A percentile compares a stretch with the other conserved stretches of the same genome.
phyloP scores from a whole-genome alignment of 169 alveolate species.

The Eimeria brunetti region DNA sequence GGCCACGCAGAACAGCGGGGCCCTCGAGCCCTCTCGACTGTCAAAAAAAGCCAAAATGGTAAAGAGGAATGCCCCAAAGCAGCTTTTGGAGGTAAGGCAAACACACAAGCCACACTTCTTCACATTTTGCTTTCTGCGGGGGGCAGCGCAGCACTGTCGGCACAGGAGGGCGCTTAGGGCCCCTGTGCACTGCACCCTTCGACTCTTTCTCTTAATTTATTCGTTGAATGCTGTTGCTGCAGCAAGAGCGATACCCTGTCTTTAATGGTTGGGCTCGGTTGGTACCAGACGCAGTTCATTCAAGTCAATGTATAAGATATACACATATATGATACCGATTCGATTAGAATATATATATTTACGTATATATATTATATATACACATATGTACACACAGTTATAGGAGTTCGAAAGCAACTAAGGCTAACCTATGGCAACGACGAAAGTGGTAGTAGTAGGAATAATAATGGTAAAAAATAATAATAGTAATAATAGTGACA shows the following conservation, averaged over 20 bases:
- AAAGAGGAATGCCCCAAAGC: background rate
- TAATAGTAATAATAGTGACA: too few relatives aligned
- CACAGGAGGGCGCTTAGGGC: background rate
- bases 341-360: too few relatives aligned
- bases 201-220: background rate
- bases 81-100: background rate
- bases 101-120: too few relatives aligned
- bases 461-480: too few relatives aligned
- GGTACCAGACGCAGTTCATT: background rate
- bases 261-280: background rate
- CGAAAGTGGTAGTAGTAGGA: too few relatives aligned
- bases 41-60: background rate
- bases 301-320: background rate
- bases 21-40: background rate
- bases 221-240: background rate
- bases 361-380: too few relatives aligned
- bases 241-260: background rate
- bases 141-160: too few relatives aligned
- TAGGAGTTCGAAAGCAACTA: too few relatives aligned
- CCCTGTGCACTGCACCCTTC: background rate
- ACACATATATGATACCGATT: too few relatives aligned
- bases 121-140: too few relatives aligned
- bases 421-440: too few relatives aligned
- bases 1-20: slow-evolving; percentile 27
- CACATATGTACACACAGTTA: too few relatives aligned